Evolutionary conservation across 768 basidiomycete species (phyloP), one percentile per base, ranked within the genome.

Genomic region (Amanita polypyramis): DNA sequence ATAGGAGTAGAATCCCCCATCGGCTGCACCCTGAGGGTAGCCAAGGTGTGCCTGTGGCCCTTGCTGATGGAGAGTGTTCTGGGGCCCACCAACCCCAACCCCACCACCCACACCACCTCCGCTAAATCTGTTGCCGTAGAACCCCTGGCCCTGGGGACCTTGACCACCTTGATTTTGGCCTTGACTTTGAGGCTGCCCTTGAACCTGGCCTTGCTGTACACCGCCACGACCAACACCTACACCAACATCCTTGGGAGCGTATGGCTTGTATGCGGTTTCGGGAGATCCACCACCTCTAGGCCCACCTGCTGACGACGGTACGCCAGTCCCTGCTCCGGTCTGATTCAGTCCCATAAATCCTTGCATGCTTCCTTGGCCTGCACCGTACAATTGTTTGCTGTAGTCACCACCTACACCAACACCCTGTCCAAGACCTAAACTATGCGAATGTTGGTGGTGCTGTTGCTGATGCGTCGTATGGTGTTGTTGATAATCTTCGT

Each of bases 181-280:
- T 55, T 74, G 74, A 17, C 73, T 73, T 47, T 71, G 75, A 43
- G 77, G 74, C 44, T 77, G 75, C 25, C 74, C 76, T 14, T 70
- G 76, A 37, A 73, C 75, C 33, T 77, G 79, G 3, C 60, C 65
- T 37, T 71, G 72, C 47, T 66, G 68, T 9, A 66, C 67, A 25
- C 68, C 62, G 8, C 66, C 67, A 17, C 68, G 70, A 27, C 72
- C 68, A 32, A 70, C 71, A 32, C 71, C 69, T 15, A 70, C 65
- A 2, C 73, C 70, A 33, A 76, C 76, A 49, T 84, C 85, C 67
- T 85, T 85, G 9, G 73, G 67, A 3, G 74, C 76, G 57, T 87
- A 88, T 9, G 83, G 80, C 59, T 89, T 88, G 65, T 85, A 88
- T 12, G 82, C 66, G 6, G 77, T 66, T 62, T 88, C 86, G 1